Conservation (phyloP, 2,329 filamentous ascomycete species). For the Monosporascus sp. region DNA sequence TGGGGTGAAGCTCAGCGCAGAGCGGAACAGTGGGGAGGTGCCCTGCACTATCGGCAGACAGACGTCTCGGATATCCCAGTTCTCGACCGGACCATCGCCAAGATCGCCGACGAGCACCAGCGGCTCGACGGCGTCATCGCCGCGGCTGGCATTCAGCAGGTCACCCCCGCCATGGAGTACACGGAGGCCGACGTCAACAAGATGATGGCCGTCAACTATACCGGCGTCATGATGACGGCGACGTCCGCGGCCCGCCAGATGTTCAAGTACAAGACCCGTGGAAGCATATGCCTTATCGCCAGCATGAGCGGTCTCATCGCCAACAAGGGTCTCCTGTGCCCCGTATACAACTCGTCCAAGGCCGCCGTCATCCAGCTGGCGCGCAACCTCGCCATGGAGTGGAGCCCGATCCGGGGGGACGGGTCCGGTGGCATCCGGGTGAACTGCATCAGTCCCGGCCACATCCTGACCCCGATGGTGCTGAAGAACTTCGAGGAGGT, state of each 20-base stretch:
- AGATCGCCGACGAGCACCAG: constrained; percentile 55
- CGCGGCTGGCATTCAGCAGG: constrained; percentile 63
- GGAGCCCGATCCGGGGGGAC: constrained; percentile 40
- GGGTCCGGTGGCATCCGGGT: constrained; percentile 55
- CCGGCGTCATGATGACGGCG: constrained; percentile 64
- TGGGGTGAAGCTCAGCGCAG: constrained; percentile 57
- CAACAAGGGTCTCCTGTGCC: constrained; percentile 56
- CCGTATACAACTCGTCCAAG: constrained; percentile 64
- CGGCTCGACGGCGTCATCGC: constrained; percentile 65
- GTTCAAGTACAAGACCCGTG: constrained; percentile 43
- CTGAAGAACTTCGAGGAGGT: constrained; percentile 63
- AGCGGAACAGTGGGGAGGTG: constrained; percentile 59
- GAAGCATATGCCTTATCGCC: constrained; percentile 53
- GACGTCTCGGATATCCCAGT: constrained; percentile 59
- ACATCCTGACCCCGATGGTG: constrained; percentile 69
- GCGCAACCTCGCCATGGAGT: constrained; percentile 59
- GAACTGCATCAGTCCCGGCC: constrained; percentile 64
- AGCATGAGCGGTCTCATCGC: constrained; percentile 52
- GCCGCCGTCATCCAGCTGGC: constrained; percentile 59
- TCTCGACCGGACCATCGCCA: constrained; percentile 52
- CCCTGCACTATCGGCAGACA: constrained; percentile 60
- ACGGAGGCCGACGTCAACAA: constrained; percentile 49
- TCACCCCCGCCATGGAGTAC: constrained; percentile 64
- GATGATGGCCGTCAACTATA: constrained; percentile 67
- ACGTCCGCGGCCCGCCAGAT: constrained; percentile 64